These are phyloP conservation scores for Picochlorum sp. DNA, from an alignment of 139 green algal species.

Conservation along the genomic window DNA sequence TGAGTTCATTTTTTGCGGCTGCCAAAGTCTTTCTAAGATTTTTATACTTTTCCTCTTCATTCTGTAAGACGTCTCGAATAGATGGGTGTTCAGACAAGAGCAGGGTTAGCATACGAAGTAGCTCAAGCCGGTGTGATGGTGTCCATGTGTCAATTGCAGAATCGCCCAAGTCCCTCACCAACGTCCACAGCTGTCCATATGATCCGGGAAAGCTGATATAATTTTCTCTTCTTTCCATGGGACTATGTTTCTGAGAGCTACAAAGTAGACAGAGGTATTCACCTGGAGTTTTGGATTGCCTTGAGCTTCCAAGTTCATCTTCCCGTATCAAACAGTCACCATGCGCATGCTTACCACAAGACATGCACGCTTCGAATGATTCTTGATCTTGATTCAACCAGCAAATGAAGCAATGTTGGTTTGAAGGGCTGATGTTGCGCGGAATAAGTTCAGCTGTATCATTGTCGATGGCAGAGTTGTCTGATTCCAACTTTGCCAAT, in stretches of 20 bases:
- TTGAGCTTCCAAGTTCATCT: neutral
- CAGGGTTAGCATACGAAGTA: neutral
- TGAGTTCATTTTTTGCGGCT: neutral
- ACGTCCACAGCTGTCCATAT: too few species aligned
- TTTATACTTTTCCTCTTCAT: neutral
- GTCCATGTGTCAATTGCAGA: neutral
- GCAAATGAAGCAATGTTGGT: neutral
- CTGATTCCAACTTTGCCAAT: neutral
- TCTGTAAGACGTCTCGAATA: neutral
- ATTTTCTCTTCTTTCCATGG: too few species aligned
- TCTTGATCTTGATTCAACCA: neutral
- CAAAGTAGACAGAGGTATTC: too few species aligned
- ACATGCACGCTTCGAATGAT: neutral
- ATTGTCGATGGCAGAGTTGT: neutral
- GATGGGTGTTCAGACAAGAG: neutral
- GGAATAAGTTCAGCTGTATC: constrained; percentile 13
- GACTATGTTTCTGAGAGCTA: too few species aligned
- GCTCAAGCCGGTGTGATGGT: neutral
- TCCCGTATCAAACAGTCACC: neutral
- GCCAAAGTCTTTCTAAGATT: neutral
- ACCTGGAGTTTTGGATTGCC: too few species aligned
- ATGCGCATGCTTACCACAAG: neutral
- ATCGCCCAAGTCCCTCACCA: neutral
- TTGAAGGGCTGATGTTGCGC: constrained; percentile 16
- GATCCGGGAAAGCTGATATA: too few species aligned